These are phyloP conservation scores for Metschnikowia kunwiensis DNA, from an alignment of 805 yeast genomes.

Conservation along the genomic window DNA sequence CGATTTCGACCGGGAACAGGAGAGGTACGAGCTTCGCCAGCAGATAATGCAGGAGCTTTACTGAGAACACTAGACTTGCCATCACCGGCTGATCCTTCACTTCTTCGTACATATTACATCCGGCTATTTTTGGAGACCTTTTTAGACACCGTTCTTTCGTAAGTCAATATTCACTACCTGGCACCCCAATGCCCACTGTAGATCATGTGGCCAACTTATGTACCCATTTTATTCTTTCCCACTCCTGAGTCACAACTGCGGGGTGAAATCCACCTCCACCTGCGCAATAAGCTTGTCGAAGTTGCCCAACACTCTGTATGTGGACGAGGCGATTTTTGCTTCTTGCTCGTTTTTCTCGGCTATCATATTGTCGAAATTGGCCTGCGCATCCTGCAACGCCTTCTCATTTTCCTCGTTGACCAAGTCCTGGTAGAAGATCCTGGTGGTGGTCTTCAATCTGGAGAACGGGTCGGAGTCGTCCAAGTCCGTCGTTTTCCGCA, in stretches of 20 bases:
- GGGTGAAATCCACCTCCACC: constrained; percentile 40
- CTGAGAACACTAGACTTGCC: constrained; percentile 1
- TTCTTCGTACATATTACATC: constrained; percentile 1
- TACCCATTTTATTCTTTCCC: too few relatives aligned
- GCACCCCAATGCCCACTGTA: too few relatives aligned
- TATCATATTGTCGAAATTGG: constrained; percentile 38
- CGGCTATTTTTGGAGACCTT: too few relatives aligned
- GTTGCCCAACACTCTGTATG: constrained; percentile 57
- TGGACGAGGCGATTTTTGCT: constrained; percentile 44
- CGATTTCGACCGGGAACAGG: constrained; percentile 27
- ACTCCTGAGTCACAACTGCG: constrained; percentile 9
- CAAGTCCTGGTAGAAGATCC: constrained; percentile 67
- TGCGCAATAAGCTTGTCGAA: constrained; percentile 49
- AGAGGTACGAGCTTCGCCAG: constrained; percentile 37
- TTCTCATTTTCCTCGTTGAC: constrained; percentile 57
- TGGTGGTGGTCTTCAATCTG: constrained; percentile 83
- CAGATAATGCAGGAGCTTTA: constrained; percentile 36
- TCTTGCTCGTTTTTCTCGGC: constrained; percentile 46
- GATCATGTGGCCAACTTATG: too few relatives aligned
- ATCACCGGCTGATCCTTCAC: constrained; percentile 10
- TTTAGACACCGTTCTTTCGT: too few relatives aligned
- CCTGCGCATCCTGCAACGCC: constrained; percentile 53
- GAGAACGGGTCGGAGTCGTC: constrained; percentile 78
- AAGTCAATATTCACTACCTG: too few relatives aligned
- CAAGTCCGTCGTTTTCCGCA: constrained; percentile 42